A percentile compares a stretch with the other conserved stretches of the same genome.
Conservation (phyloP, 1,139 yeast genomes). For the Nematodospora anomalae region DNA sequence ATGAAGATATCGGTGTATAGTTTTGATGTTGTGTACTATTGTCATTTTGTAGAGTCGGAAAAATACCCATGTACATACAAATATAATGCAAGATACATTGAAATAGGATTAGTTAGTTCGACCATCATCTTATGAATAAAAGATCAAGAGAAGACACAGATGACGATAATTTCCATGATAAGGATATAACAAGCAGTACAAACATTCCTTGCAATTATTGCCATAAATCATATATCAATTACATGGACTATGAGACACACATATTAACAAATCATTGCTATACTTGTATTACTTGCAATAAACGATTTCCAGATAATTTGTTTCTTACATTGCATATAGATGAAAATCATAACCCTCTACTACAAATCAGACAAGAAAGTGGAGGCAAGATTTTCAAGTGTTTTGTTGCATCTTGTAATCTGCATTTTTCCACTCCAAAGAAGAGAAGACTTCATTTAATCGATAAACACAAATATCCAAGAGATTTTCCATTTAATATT, state of each 20-base stretch:
- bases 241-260: constrained; percentile 32
- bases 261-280: constrained; percentile 23
- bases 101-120: neutral
- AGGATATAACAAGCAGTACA: neutral
- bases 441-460: constrained; percentile 49
- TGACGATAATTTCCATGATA: constrained; percentile 6
- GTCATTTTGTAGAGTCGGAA: neutral
- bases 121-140: constrained; percentile 9
- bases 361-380: constrained; percentile 30
- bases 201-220: constrained; percentile 13
- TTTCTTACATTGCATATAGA: constrained; percentile 48
- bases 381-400: constrained; percentile 46
- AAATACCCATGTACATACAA: no score
- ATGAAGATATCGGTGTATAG: constrained; percentile 81
- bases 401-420: constrained; percentile 36
- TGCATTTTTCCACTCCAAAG: constrained; percentile 29
- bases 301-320: constrained; percentile 39
- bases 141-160: constrained; percentile 17
- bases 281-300: constrained; percentile 43
- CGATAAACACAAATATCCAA: constrained; percentile 51
- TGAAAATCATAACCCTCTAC: constrained; percentile 55
- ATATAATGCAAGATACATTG: no score
- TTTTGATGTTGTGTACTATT: neutral
- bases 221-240: constrained; percentile 16
- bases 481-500: constrained; percentile 38